A percentile compares a stretch with the other conserved stretches of the same genome.
Conservation (phyloP, 345 rosid species). For the Melaleuca alternifolia region DNA sequence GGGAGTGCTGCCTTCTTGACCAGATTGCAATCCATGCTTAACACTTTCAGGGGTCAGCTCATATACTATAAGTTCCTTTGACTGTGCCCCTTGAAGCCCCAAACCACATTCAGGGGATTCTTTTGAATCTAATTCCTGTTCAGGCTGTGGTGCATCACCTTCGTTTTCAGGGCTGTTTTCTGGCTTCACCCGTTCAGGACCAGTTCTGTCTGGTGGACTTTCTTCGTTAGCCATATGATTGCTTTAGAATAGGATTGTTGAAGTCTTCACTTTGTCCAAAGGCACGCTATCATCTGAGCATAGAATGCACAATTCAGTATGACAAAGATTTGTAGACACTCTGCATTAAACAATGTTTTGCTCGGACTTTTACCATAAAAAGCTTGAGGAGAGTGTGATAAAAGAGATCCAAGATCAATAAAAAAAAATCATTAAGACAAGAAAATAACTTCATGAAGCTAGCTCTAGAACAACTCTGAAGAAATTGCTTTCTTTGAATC, state of each 20-base stretch:
- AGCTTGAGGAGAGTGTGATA: background rate
- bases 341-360: background rate
- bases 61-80: conserved; percentile 12
- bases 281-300: background rate
- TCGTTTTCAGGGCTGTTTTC: conserved; percentile 12
- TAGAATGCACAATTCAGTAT: background rate
- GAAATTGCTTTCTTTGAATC: background rate
- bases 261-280: background rate
- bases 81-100: background rate
- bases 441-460: background rate
- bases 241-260: background rate
- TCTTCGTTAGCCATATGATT: conserved; percentile 11
- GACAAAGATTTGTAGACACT: background rate
- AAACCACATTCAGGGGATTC: conserved; percentile 5
- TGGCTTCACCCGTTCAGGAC: conserved; percentile 21
- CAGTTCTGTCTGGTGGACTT: conserved; percentile 16
- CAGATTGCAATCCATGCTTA: conserved; percentile 18
- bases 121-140: conserved; percentile 16
- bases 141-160: conserved; percentile 11
- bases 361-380: background rate
- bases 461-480: background rate
- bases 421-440: background rate
- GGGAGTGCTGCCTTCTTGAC: conserved; percentile 46
- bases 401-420: background rate
- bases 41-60: conserved; percentile 17